Evolutionary conservation across 2,329 filamentous ascomycete genomes (phyloP).

Genomic region (Aspergillus fischeri): DNA sequence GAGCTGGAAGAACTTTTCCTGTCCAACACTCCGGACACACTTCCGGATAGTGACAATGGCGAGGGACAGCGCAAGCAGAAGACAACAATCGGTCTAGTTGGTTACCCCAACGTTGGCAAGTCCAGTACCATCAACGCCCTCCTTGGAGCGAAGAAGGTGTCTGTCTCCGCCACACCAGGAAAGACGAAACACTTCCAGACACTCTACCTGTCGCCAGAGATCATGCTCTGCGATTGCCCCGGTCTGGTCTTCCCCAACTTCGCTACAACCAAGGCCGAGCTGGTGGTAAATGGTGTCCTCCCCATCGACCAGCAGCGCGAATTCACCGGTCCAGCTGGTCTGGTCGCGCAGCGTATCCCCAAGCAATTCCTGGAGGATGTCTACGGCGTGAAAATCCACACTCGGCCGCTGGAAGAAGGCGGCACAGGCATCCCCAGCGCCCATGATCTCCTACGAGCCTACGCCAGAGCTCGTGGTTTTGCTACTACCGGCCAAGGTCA

Average conservation of each 20-base stretch:
- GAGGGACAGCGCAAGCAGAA: constrained; percentile 54
- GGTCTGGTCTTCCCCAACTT: constrained; percentile 99
- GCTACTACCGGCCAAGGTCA: constrained; percentile 83
- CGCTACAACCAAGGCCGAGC: constrained; percentile 89
- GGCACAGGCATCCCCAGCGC: constrained; percentile 83
- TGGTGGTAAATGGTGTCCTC: constrained; percentile 90
- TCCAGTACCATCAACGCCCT: constrained; percentile 98
- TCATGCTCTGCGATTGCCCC: constrained; percentile 94
- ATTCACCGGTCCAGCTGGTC: constrained; percentile 77
- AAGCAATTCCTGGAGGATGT: constrained; percentile 84
- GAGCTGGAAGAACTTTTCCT: constrained; percentile 89
- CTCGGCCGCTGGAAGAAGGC: constrained; percentile 79
- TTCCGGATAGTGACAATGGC: constrained; percentile 39
- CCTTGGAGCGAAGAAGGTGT: constrained; percentile 98
- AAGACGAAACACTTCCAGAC: constrained; percentile 99
- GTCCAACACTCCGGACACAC: constrained; percentile 61
- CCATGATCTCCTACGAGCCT: constrained; percentile 78
- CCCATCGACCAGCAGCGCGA: constrained; percentile 96
- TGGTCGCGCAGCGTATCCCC: constrained; percentile 82
- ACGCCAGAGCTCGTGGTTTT: constrained; percentile 86
- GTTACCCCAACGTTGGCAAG: constrained; percentile 98
- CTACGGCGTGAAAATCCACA: constrained; percentile 87
- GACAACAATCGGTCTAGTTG: constrained; percentile 86
- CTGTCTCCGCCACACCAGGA: constrained; percentile 91
- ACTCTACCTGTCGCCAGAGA: constrained; percentile 83